Percentiles rank a stretch among this genome's conserved stretches.
phyloP scores from a whole-genome alignment of 2,329 filamentous ascomycete species.

The Leptographium radiaticola region DNA sequence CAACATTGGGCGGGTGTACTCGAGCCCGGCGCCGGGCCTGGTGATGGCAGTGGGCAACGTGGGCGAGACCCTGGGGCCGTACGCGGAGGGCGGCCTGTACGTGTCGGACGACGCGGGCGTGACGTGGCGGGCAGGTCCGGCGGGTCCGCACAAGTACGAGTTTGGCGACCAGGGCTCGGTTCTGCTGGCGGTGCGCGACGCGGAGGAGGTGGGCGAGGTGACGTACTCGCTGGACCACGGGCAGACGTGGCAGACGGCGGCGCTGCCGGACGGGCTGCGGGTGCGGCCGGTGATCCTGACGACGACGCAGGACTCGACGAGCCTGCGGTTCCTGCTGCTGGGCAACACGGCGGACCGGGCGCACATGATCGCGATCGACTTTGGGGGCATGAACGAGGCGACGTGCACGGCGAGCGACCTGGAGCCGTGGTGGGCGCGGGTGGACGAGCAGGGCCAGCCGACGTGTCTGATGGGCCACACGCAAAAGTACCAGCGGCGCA shows the following conservation, averaged over 20 bases:
- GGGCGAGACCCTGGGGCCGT: slow-evolving; percentile 58
- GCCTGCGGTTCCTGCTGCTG: slow-evolving; percentile 75
- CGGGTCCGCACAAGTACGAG: slow-evolving; percentile 87
- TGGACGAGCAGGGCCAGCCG: slow-evolving; percentile 66
- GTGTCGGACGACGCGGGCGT: slow-evolving; percentile 85
- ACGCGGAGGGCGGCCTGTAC: slow-evolving; percentile 65
- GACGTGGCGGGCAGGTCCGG: slow-evolving; percentile 63
- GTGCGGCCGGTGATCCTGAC: slow-evolving; percentile 64
- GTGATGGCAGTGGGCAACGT: slow-evolving; percentile 92
- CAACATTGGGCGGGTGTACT: slow-evolving; percentile 80
- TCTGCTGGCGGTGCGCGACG: slow-evolving; percentile 70
- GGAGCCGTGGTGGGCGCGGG: slow-evolving; percentile 77
- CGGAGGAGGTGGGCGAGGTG: slow-evolving; percentile 44
- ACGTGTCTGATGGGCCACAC: slow-evolving; percentile 94
- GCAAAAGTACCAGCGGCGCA: slow-evolving; percentile 74
- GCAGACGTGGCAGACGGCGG: slow-evolving; percentile 61
- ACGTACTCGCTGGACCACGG: slow-evolving; percentile 84
- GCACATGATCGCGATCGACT: slow-evolving; percentile 67
- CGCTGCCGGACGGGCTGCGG: slow-evolving; percentile 53
- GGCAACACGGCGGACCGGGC: slow-evolving; percentile 44
- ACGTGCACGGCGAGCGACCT: slow-evolving; percentile 70
- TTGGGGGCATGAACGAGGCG: slow-evolving; percentile 64
- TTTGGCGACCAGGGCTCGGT: slow-evolving; percentile 90
- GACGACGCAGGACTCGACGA: slow-evolving; percentile 85
- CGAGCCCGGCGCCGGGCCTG: slow-evolving; percentile 82